These are phyloP conservation scores for Pseudopithomyces chartarum DNA, from an alignment of 2,329 filamentous ascomycete species.

Conservation along the genomic window DNA sequence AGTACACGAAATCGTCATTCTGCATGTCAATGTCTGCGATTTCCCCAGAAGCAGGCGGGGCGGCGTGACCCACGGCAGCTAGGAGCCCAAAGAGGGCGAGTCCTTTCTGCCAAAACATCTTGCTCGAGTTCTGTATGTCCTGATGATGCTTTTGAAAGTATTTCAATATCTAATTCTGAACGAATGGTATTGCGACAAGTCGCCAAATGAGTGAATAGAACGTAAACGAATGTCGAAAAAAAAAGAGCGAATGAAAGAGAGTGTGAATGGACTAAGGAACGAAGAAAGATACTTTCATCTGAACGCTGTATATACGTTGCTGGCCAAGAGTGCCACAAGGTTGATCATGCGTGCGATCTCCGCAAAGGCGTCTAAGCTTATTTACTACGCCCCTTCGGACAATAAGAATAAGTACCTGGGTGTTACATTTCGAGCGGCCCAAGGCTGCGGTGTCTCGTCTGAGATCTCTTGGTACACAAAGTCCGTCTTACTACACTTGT, in stretches of 20 bases:
- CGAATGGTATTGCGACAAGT: not conserved
- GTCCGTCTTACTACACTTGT: no score
- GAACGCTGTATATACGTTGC: no score
- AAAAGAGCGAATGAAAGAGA: not conserved
- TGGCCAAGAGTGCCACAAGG: no score
- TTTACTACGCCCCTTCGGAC: no score
- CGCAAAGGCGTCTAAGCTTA: no score
- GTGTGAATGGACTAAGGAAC: not conserved
- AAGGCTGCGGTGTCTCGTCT: no score
- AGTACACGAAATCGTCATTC: not conserved
- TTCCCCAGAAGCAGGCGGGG: not conserved
- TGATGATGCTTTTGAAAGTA: not conserved
- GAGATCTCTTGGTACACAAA: no score
- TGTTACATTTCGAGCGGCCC: no score
- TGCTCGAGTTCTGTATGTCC: not conserved
- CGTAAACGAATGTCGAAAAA: not conserved
- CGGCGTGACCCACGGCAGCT: not conserved
- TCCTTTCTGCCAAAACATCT: not conserved
- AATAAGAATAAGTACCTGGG: no score
- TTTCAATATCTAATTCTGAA: not conserved
- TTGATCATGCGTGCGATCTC: no score
- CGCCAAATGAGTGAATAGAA: not conserved
- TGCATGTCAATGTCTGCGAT: not conserved
- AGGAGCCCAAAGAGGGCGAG: constrained; percentile 1
- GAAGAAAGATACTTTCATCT: no score